A percentile compares a stretch with the other conserved stretches of the same genome.
Conservation (phyloP, 352 stramenopile genomes). For the Pythium insidiosum region DNA sequence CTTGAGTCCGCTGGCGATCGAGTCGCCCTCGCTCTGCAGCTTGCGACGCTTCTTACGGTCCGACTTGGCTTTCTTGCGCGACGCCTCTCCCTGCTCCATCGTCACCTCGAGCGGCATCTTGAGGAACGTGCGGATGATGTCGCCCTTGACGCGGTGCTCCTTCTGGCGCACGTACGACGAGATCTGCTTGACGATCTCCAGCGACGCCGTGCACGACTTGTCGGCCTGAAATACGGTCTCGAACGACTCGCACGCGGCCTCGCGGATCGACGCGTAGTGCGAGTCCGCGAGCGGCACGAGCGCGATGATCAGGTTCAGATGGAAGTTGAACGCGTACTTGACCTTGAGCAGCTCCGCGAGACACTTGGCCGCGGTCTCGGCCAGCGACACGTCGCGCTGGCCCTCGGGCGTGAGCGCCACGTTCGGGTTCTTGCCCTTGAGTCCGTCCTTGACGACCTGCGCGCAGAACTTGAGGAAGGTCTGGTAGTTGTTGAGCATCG, state of each 20-base stretch:
- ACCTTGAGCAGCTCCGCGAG: slow-evolving; percentile 71
- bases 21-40: slow-evolving; percentile 63
- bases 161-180: slow-evolving; percentile 80
- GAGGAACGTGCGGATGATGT: slow-evolving; percentile 71
- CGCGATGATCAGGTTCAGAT: slow-evolving; percentile 76
- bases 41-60: slow-evolving; percentile 81
- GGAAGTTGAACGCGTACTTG: slow-evolving; percentile 86
- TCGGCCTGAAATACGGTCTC: slow-evolving; percentile 65
- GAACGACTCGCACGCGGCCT: slow-evolving; percentile 55
- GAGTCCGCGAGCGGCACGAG: slow-evolving; percentile 77
- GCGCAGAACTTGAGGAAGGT: slow-evolving; percentile 74
- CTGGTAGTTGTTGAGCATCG: slow-evolving; percentile 78
- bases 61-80: slow-evolving; percentile 72
- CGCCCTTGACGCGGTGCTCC: slow-evolving; percentile 68
- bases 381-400: slow-evolving; percentile 39
- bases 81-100: slow-evolving; percentile 77
- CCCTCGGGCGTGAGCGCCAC: slow-evolving; percentile 25
- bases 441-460: slow-evolving; percentile 43
- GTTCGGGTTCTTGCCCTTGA: slow-evolving; percentile 45
- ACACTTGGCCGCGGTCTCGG: slow-evolving; percentile 64
- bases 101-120: slow-evolving; percentile 78
- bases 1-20: slow-evolving; percentile 89
- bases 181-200: slow-evolving; percentile 81
- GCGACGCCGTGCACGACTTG: slow-evolving; percentile 54
- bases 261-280: slow-evolving; percentile 37